A percentile compares a stretch with the other conserved stretches of the same genome.
Conservation (phyloP, 352 stramenopile species). For the Phytophthora nicotianae region DNA sequence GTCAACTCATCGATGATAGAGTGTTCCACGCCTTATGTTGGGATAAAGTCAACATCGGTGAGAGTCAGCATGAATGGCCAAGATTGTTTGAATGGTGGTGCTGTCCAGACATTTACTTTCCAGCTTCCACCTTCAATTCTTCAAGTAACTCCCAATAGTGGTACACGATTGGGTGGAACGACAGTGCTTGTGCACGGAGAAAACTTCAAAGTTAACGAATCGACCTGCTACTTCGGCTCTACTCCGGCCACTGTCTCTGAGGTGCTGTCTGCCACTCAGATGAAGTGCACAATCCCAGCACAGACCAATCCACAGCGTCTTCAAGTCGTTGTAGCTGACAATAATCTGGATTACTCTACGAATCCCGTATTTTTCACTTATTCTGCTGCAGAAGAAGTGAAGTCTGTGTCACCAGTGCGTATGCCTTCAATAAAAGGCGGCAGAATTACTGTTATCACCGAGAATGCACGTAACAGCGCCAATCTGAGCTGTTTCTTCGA, state of each 20-base stretch:
- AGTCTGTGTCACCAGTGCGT: conserved; percentile 35
- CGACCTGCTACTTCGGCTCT: conserved; percentile 46
- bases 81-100: conserved; percentile 52
- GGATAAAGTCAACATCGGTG: conserved; percentile 28
- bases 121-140: conserved; percentile 33
- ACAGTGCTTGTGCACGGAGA: conserved; percentile 43
- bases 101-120: conserved; percentile 50
- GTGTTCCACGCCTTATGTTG: conserved; percentile 54
- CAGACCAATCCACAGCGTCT: conserved; percentile 22
- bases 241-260: conserved; percentile 13
- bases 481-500: conserved; percentile 70
- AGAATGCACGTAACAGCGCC: conserved; percentile 39
- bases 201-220: conserved; percentile 48
- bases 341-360: conserved; percentile 62
- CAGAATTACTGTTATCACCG: conserved; percentile 41
- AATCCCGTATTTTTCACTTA: conserved; percentile 48
- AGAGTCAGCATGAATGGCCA: conserved; percentile 63
- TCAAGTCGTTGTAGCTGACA: conserved; percentile 64
- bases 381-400: conserved; percentile 48
- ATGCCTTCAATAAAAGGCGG: conserved; percentile 41
- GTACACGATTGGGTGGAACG: conserved; percentile 60
- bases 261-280: conserved; percentile 39
- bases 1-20: conserved; percentile 64
- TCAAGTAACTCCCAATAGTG: conserved; percentile 38
- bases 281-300: conserved; percentile 52